A percentile compares a stretch with the other conserved stretches of the same genome.
These are phyloP conservation scores for Zygoascus ofunaensis DNA, from an alignment of 805 yeast genomes.

Conservation along the genomic window DNA sequence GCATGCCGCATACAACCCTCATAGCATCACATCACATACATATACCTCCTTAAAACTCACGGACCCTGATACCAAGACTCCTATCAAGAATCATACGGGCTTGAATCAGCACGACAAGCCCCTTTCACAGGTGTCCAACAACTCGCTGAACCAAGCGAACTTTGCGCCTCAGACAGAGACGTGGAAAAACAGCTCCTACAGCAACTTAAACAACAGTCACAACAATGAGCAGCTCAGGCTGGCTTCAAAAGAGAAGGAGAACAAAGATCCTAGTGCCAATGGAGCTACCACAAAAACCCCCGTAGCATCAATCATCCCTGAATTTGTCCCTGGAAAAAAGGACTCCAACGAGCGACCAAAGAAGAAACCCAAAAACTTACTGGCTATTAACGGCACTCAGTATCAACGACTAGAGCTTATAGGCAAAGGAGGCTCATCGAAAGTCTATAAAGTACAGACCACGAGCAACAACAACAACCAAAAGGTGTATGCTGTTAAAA, in stretches of 20 bases:
- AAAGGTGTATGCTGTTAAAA: slow-evolving; percentile 66
- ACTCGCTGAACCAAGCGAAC: background rate
- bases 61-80: slow-evolving; percentile 7
- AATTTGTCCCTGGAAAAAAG: background rate
- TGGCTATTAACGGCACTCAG: slow-evolving; percentile 46
- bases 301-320: background rate
- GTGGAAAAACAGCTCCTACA: background rate
- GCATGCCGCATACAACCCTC: background rate
- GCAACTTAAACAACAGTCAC: background rate
- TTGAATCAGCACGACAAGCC: background rate
- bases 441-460: slow-evolving; percentile 70
- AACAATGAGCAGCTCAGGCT: background rate
- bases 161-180: background rate
- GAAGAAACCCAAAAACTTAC: slow-evolving; percentile 21
- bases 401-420: slow-evolving; percentile 70
- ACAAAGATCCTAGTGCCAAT: background rate
- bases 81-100: too few species aligned
- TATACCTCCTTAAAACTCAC: slow-evolving; percentile 3
- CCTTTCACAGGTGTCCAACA: background rate
- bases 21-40: too few species aligned
- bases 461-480: slow-evolving; percentile 29
- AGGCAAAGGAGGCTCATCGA: slow-evolving; percentile 90
- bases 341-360: slow-evolving; percentile 1
- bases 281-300: background rate
- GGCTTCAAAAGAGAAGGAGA: background rate